Conservation (phyloP, 129 eudicot species). For the Flaveria ramosissima region DNA sequence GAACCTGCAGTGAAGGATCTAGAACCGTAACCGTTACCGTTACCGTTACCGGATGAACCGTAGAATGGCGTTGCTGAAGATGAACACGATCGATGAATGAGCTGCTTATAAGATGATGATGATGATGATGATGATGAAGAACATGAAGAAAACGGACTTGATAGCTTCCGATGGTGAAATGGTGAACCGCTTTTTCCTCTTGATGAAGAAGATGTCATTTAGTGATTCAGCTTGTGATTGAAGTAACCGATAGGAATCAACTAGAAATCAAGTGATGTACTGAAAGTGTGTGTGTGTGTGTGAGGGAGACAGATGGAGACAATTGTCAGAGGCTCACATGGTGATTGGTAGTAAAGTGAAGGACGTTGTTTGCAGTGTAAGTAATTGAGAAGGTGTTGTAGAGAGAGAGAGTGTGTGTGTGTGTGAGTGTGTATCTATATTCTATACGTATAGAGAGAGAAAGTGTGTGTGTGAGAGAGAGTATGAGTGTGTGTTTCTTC, state of each 20-base stretch:
- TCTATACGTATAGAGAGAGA: slow-evolving; percentile 31
- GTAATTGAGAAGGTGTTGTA: neutral
- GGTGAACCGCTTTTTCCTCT: slow-evolving; percentile 76
- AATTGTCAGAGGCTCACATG: slow-evolving; percentile 38
- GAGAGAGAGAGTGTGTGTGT: slow-evolving; percentile 32
- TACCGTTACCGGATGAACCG: slow-evolving; percentile 44
- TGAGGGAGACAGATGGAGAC: slow-evolving; percentile 15
- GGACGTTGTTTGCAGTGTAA: slow-evolving; percentile 18
- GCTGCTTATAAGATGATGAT: slow-evolving; percentile 61
- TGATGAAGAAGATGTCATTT: slow-evolving; percentile 80
- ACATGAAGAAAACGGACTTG: slow-evolving; percentile 74
- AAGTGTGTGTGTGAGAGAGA: neutral
- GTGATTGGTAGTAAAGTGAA: slow-evolving; percentile 20
- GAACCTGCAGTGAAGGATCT: slow-evolving; percentile 55
- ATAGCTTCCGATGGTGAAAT: slow-evolving; percentile 54
- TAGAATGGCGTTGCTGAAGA: slow-evolving; percentile 48
- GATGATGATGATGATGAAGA: slow-evolving; percentile 86
- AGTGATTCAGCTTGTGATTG: slow-evolving; percentile 18
- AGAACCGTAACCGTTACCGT: slow-evolving; percentile 44
- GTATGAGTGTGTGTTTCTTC: slow-evolving; percentile 36
- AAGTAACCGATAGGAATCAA: slow-evolving; percentile 18
- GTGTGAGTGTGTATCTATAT: slow-evolving; percentile 27
- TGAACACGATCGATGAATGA: slow-evolving; percentile 61
- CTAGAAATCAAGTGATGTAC: slow-evolving; percentile 14
- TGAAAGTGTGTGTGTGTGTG: neutral